Evolutionary conservation across 306 rosid genomes (phyloP).

Genomic region (Trifolium fragiferum): DNA sequence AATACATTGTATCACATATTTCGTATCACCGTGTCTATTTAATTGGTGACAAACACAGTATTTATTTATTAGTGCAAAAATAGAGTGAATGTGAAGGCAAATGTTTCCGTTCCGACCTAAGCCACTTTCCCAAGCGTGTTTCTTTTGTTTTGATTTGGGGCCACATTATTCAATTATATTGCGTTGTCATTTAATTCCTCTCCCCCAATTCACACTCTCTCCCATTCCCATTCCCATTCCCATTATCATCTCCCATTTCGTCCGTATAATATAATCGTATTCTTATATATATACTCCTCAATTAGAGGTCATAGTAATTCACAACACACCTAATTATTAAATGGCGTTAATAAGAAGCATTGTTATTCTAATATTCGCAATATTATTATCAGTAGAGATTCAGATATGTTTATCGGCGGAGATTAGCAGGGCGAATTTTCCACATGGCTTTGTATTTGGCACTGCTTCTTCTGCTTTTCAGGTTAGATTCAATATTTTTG

Average conservation of each 20-base stretch:
- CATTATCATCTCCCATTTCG: not conserved
- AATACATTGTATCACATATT: no score
- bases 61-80: no score
- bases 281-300: not conserved
- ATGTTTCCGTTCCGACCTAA: not conserved
- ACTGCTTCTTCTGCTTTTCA: conserved; percentile 98
- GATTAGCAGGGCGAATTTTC: conserved; percentile 64
- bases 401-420: conserved; percentile 51
- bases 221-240: not conserved
- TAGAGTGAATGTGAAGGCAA: not conserved
- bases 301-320: not conserved
- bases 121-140: not conserved
- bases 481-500: conserved; percentile 45
- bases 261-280: no score
- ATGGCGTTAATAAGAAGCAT: conserved; percentile 49
- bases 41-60: no score
- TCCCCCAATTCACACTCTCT: not conserved
- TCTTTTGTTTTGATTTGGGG: not conserved
- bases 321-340: not conserved
- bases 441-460: conserved; percentile 77
- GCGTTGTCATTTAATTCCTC: not conserved
- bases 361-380: conserved; percentile 31
- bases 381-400: conserved; percentile 45
- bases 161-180: not conserved
- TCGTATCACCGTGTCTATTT: no score